Percentiles rank a stretch among this genome's conserved stretches.
These are phyloP conservation scores for Carpinus viminea DNA, from an alignment of 306 rosid species.

Conservation along the genomic window DNA sequence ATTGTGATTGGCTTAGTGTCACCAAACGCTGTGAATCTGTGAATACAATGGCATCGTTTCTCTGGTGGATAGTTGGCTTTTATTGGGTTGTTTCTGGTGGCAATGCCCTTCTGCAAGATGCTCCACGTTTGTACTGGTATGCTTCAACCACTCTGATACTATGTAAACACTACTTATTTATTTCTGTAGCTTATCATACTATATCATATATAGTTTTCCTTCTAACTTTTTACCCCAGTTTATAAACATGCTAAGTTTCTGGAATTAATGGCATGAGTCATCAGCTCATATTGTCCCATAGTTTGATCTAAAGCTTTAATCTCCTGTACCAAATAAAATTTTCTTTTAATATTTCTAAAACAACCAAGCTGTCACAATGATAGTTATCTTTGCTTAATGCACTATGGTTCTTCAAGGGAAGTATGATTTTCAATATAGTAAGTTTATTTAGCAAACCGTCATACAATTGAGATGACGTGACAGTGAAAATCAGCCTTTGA, in stretches of 20 bases:
- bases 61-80: slow-evolving; percentile 98
- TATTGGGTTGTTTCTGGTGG: slow-evolving; percentile 96
- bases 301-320: neutral
- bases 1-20: slow-evolving; percentile 42
- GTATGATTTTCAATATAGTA: neutral
- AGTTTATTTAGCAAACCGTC: no score
- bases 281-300: slow-evolving; percentile 4
- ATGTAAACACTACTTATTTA: neutral
- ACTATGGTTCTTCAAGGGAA: neutral
- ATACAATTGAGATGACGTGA: no score
- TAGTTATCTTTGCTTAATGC: slow-evolving; percentile 14
- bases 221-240: neutral
- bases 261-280: neutral
- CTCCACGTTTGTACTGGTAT: slow-evolving; percentile 93
- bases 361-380: slow-evolving; percentile 10
- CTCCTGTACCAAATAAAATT: neutral
- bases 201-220: neutral
- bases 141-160: slow-evolving; percentile 21
- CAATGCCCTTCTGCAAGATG: slow-evolving; percentile 60
- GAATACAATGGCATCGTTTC: slow-evolving; percentile 78
- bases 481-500: no score
- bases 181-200: neutral
- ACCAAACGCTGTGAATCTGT: slow-evolving; percentile 75
- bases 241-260: neutral
- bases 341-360: neutral